Percentiles rank a stretch among this genome's conserved stretches.
These are phyloP conservation scores for Creolimax fragrantissima DNA, from an alignment of 78 protist species.

Conservation along the genomic window DNA sequence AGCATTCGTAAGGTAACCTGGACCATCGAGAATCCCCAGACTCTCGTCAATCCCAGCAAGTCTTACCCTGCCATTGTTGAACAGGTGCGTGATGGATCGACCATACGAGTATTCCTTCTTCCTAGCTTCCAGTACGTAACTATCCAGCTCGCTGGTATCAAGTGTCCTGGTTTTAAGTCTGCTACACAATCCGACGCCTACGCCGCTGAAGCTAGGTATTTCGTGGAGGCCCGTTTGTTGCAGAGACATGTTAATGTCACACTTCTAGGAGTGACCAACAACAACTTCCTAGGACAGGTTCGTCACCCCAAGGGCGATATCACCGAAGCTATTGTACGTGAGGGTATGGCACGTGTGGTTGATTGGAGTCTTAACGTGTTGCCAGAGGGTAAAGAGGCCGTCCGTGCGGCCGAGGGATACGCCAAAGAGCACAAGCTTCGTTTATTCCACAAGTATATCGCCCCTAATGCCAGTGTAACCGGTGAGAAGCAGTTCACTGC, in stretches of 20 bases:
- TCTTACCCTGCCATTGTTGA: slow-evolving; percentile 26
- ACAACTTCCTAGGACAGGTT: slow-evolving; percentile 28
- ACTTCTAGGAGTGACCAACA: slow-evolving; percentile 20
- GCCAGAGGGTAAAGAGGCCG: neutral
- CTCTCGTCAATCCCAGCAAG: neutral
- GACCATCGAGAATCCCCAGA: neutral
- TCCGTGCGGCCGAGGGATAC: neutral
- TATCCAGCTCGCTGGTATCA: slow-evolving; percentile 31
- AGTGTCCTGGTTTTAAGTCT: neutral
- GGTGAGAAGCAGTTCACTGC: neutral
- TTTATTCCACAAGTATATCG: neutral
- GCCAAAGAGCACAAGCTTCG: slow-evolving; percentile 3
- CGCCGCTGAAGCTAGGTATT: slow-evolving; percentile 34
- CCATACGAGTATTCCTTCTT: slow-evolving; percentile 22
- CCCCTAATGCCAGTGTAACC: neutral
- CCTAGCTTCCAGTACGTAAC: slow-evolving; percentile 22
- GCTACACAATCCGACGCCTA: slow-evolving; percentile 33
- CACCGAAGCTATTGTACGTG: slow-evolving; percentile 18
- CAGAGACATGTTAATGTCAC: slow-evolving; percentile 31
- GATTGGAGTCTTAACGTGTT: slow-evolving; percentile 37
- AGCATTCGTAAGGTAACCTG: neutral
- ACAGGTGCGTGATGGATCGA: slow-evolving; percentile 40
- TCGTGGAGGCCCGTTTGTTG: slow-evolving; percentile 44
- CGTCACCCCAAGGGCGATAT: slow-evolving; percentile 38
- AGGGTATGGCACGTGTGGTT: slow-evolving; percentile 38